A percentile compares a stretch with the other conserved stretches of the same genome.
Conservation (phyloP, 495 filamentous ascomycete species). For the Lichina pygmaea region DNA sequence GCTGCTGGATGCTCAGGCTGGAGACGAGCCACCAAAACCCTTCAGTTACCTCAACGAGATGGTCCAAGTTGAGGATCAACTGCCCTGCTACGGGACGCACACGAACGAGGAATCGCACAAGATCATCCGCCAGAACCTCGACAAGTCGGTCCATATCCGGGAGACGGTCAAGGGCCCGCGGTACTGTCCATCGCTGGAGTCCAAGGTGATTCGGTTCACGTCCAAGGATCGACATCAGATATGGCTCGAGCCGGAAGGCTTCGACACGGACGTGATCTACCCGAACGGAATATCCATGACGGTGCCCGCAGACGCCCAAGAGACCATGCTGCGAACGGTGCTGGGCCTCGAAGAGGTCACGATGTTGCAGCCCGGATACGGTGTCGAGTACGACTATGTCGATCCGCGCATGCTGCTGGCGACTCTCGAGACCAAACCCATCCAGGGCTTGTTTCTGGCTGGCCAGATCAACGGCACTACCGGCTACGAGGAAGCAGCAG, state of each 20-base stretch:
- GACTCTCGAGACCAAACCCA: constrained; percentile 81
- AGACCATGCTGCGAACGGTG: constrained; percentile 59
- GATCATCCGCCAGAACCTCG: constrained; percentile 59
- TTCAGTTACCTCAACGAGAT: constrained; percentile 72
- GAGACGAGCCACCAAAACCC: constrained; percentile 65
- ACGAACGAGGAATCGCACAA: constrained; percentile 68
- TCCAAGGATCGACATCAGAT: constrained; percentile 59
- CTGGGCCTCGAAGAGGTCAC: constrained; percentile 62
- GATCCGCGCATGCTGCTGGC: constrained; percentile 69
- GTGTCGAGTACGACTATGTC: constrained; percentile 96
- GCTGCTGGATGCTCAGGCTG: constrained; percentile 38
- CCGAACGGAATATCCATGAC: constrained; percentile 97
- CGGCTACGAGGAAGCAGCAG: constrained; percentile 90
- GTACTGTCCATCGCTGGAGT: constrained; percentile 88
- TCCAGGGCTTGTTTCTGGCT: constrained; percentile 70
- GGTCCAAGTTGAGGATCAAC: constrained; percentile 54
- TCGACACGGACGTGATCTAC: constrained; percentile 75
- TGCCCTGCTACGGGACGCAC: constrained; percentile 57
- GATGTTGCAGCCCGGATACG: constrained; percentile 93
- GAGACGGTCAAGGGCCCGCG: constrained; percentile 84
- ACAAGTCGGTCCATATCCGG: constrained; percentile 84
- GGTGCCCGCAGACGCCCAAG: constrained; percentile 63
- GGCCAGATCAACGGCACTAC: constrained; percentile 98
- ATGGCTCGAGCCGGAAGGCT: constrained; percentile 93
- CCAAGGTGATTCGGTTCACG: constrained; percentile 73